Base-by-base conservation (phyloP, 2,329 filamentous ascomycete species). In the Pseudocercospora fuligena region DNA sequence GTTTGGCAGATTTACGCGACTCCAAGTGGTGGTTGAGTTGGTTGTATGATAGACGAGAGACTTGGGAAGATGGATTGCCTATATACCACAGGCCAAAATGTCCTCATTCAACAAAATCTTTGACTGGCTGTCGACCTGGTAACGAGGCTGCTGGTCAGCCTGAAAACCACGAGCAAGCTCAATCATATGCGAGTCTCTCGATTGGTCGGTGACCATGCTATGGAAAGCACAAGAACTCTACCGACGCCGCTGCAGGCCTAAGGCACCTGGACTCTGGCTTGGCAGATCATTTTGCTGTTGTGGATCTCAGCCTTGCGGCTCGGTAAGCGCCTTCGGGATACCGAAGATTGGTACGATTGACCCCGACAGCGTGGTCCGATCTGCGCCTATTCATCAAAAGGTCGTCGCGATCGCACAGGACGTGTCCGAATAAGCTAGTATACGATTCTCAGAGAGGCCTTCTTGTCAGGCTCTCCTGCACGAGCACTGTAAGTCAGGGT, bases 281-380 rank as follows among this genome's bases (percentile, higher is more conserved):
- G 23, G 19, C 47, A 16, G 25, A 25, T 16, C 23, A 31, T 4
- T n/a, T 11, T 21, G n/a, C 5, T 9, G 5, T 1, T 14, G 27
- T 58, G 29, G 54, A 40, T 6, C 31, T 25, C 33, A 58, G 29
- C 56, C 16, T 19, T 58, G 53, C 56, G n/a, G 33, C 23, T 58
- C 31, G 33, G 56, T 58, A 36, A 40, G 56, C 56, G n/a, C 33
- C 31, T 51, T 25, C 56, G 56, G 56, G 56, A 58, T 58, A 7
- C 31, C 56, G 33, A 58, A 58, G 56, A 19, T 14, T 57, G 23
- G 27, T 43, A 19, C n/a, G 33, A 23, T 23, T 21, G 19, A 36
- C 1, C 8, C 19, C 29, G 16, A 40, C 8, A 36, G 19, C 16
- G 31, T 43, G 56, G 31, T 58, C n/a, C 56, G 56, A 25, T 58